phyloP scores from a whole-genome alignment of 106 monocot genomes.

The Xerophyta viscosa region DNA sequence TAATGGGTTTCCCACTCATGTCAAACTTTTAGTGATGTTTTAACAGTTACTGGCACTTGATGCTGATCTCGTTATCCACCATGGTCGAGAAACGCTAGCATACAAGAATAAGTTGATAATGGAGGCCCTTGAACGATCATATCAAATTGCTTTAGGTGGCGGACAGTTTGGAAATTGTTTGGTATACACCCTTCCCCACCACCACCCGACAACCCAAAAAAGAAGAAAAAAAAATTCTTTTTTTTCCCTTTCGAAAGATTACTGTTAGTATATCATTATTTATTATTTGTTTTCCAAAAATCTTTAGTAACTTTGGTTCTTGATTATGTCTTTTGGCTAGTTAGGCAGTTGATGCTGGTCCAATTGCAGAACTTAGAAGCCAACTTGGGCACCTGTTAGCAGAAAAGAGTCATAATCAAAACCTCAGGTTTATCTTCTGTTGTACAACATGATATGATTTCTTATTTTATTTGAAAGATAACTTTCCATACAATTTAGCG shows the following conservation, averaged over 20 bases:
- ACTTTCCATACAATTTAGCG: too few relatives aligned
- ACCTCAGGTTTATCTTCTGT: conserved; percentile 32
- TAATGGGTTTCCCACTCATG: too few relatives aligned
- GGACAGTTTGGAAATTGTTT: conserved; percentile 75
- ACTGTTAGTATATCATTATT: too few relatives aligned
- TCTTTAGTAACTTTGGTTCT: neutral
- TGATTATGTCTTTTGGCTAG: neutral
- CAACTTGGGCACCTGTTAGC: conserved; percentile 88
- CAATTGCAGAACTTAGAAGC: conserved; percentile 70
- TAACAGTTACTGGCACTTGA: conserved; percentile 70
- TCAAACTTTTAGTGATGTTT: too few relatives aligned
- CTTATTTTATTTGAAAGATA: too few relatives aligned
- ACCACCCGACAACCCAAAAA: too few relatives aligned
- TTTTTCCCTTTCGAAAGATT: neutral
- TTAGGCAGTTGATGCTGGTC: conserved; percentile 78
- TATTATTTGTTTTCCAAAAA: too few relatives aligned
- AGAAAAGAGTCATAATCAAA: conserved; percentile 42
- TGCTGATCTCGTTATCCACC: conserved; percentile 45
- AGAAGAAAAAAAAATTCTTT: too few relatives aligned
- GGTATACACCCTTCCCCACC: conserved; percentile 54
- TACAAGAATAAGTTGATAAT: conserved; percentile 63
- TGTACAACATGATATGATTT: too few relatives aligned
- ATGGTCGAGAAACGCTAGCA: conserved; percentile 41
- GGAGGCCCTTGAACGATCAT: conserved; percentile 58
- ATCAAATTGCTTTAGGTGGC: conserved; percentile 59